A percentile compares a stretch with the other conserved stretches of the same genome.
phyloP scores from a whole-genome alignment of 768 basidiomycete genomes.

The Rhizopogon salebrosus region DNA sequence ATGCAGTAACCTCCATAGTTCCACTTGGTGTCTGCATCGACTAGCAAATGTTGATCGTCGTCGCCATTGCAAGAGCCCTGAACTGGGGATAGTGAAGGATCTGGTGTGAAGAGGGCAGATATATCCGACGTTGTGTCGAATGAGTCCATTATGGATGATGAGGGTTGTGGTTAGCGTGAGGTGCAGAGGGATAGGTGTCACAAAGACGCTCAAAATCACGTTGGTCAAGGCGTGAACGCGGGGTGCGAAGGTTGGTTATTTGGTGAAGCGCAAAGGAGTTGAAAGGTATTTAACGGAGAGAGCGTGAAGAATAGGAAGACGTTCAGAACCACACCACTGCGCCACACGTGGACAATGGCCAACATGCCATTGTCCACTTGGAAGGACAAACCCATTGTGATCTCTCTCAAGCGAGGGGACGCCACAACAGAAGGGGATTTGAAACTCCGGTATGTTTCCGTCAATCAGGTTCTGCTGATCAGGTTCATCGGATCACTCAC shows the following conservation, averaged over 20 bases:
- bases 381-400: not conserved
- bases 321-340: not conserved
- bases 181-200: not conserved
- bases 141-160: not conserved
- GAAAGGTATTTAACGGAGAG: not conserved
- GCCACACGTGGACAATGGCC: not conserved
- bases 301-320: not conserved
- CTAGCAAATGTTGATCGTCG: not conserved
- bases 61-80: not conserved
- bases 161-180: not conserved
- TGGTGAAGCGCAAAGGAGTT: not conserved
- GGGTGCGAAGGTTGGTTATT: not conserved
- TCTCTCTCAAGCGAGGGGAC: no score
- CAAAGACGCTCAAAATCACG: not conserved
- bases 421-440: no score
- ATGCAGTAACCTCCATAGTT: slow-evolving; percentile 3
- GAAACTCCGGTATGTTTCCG: no score
- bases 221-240: not conserved
- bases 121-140: not conserved
- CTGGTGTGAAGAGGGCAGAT: not conserved
- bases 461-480: no score
- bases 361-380: not conserved
- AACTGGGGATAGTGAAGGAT: not conserved
- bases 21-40: slow-evolving; percentile 11
- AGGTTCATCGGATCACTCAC: no score